A percentile compares a stretch with the other conserved stretches of the same genome.
Conservation (phyloP, 139 green algal genomes). For the Volvox reticuliferus region DNA sequence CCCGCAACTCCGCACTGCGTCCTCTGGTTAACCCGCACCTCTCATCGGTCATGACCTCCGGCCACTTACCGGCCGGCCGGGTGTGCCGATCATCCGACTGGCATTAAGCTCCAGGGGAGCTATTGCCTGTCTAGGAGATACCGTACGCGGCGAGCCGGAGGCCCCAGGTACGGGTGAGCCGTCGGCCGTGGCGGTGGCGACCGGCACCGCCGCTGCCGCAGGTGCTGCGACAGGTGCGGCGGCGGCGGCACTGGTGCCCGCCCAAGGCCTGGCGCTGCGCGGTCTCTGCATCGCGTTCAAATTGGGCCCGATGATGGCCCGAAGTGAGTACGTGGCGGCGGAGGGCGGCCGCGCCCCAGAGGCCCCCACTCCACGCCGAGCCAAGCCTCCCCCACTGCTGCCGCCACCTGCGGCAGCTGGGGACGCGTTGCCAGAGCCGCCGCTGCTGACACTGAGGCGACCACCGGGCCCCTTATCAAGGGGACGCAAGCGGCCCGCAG, state of each 20-base stretch:
- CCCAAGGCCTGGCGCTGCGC: neutral
- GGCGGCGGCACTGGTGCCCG: neutral
- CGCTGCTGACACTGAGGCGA: neutral
- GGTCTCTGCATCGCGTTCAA: neutral
- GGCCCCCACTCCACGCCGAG: conserved; percentile 18
- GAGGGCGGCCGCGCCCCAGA: conserved; percentile 26
- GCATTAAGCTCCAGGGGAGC: conserved; percentile 16
- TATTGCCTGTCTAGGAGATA: neutral
- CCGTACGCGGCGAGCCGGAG: neutral
- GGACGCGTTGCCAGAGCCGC: neutral
- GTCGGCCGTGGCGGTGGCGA: neutral
- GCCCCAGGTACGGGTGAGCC: neutral
- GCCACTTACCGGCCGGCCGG: neutral
- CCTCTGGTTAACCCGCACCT: neutral
- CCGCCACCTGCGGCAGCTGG: neutral
- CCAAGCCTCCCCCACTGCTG: neutral
- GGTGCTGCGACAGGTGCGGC: neutral
- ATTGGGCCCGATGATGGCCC: neutral
- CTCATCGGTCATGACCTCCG: neutral
- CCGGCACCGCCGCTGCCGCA: neutral
- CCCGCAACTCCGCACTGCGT: neutral
- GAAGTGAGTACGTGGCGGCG: conserved; percentile 7
- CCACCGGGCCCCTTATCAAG: neutral
- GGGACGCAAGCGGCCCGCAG: conserved; percentile 4
- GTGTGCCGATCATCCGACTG: neutral